Evolutionary conservation across 352 stramenopile species (phyloP).

Genomic region (Globisporangium irregulare): DNA sequence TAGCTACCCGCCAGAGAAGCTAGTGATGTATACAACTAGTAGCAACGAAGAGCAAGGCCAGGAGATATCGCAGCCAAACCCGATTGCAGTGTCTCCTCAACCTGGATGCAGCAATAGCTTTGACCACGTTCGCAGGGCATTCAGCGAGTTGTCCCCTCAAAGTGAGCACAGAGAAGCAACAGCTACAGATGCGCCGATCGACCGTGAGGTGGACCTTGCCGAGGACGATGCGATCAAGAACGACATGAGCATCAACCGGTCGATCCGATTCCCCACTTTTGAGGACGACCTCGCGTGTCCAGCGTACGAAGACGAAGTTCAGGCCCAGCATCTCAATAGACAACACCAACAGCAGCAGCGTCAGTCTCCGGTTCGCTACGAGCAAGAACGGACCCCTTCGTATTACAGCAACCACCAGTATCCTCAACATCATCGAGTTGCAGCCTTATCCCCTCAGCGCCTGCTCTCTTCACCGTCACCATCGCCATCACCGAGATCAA

Average conservation of each 20-base stretch:
- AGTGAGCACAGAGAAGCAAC: no score
- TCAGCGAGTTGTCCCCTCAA: slow-evolving; percentile 20
- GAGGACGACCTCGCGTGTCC: slow-evolving; percentile 60
- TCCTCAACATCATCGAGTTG: not conserved
- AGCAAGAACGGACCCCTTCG: not conserved
- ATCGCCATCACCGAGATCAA: slow-evolving; percentile 19
- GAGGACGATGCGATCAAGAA: slow-evolving; percentile 21
- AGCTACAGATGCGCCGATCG: not conserved
- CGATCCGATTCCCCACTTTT: slow-evolving; percentile 37
- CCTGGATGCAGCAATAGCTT: slow-evolving; percentile 23
- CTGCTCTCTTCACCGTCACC: slow-evolving; percentile 20
- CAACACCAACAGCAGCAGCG: not conserved
- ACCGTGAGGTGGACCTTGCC: slow-evolving; percentile 13
- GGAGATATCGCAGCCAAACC: not conserved
- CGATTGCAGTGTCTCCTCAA: not conserved
- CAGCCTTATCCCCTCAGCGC: slow-evolving; percentile 7
- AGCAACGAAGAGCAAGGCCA: not conserved
- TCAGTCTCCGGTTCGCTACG: not conserved
- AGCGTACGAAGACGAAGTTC: slow-evolving; percentile 45
- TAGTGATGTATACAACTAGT: not conserved
- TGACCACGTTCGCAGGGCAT: slow-evolving; percentile 22
- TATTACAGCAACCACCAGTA: not conserved
- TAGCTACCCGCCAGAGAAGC: not conserved
- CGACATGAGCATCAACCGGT: slow-evolving; percentile 22
- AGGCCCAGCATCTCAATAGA: not conserved